phyloP scores from a whole-genome alignment of 1,284 basidiomycete species.

The Ceratorhiza oryzae-sativae region DNA sequence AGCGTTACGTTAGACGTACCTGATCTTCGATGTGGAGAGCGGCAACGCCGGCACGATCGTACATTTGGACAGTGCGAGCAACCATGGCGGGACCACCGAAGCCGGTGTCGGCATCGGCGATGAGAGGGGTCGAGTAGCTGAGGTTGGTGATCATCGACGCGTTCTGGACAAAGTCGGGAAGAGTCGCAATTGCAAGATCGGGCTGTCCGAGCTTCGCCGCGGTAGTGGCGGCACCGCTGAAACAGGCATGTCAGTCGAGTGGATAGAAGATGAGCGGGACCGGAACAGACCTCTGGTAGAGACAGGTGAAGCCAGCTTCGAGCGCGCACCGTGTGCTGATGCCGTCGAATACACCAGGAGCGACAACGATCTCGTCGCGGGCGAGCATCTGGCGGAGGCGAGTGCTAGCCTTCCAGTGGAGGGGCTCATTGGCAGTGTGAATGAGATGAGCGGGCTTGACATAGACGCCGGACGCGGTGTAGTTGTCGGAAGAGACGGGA shows the following conservation, averaged over 20 bases:
- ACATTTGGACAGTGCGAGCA: conserved; percentile 76
- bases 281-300: conserved; percentile 65
- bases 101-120: conserved; percentile 84
- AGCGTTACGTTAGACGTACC: conserved; percentile 54
- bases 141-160: conserved; percentile 72
- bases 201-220: conserved; percentile 78
- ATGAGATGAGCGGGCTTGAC: conserved; percentile 30
- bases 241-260: too few relatives aligned
- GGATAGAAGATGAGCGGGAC: too few relatives aligned
- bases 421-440: conserved; percentile 48
- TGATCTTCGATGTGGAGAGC: conserved; percentile 84
- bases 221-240: conserved; percentile 75
- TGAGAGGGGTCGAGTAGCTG: conserved; percentile 54
- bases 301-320: conserved; percentile 75
- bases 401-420: conserved; percentile 71
- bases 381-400: conserved; percentile 78
- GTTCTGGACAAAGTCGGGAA: conserved; percentile 74
- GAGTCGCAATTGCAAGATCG: conserved; percentile 78
- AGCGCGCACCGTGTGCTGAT: conserved; percentile 75
- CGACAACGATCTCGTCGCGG: conserved; percentile 77
- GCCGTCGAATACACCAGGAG: conserved; percentile 70
- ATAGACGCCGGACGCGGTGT: not conserved
- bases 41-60: conserved; percentile 74
- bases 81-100: conserved; percentile 81
- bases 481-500: not conserved